Conservation (phyloP, 2,329 filamentous ascomycete species). For the Polytolypa hystricis region DNA sequence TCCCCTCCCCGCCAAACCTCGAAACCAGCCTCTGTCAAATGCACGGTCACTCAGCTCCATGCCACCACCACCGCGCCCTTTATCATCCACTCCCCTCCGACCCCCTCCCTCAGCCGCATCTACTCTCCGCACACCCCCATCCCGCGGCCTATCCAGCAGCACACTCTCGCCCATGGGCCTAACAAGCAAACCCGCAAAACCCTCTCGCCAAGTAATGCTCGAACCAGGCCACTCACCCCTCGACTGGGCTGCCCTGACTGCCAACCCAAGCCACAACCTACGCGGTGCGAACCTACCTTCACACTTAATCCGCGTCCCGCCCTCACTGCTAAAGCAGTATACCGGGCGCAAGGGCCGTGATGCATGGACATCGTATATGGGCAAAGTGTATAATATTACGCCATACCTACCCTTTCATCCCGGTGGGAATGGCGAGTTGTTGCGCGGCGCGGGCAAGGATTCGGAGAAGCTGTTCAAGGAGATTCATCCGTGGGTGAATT, state of each 20-base stretch:
- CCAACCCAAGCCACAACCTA: conserved; percentile 52
- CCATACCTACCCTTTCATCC: conserved; percentile 88
- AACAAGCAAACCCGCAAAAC: conserved; percentile 37
- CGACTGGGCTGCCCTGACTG: conserved; percentile 79
- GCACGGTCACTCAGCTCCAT: conserved; percentile 9
- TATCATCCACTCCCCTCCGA: conserved; percentile 20
- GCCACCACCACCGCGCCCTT: conserved; percentile 20
- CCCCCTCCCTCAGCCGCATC: conserved; percentile 36
- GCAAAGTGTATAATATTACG: conserved; percentile 87
- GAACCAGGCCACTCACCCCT: conserved; percentile 88
- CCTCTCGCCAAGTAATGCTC: conserved; percentile 54
- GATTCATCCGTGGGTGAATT: conserved; percentile 57
- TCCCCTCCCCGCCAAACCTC: conserved; percentile 14
- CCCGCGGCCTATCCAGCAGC: conserved; percentile 31
- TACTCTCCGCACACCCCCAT: conserved; percentile 30
- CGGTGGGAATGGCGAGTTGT: conserved; percentile 55
- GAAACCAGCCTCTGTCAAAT: conserved; percentile 9
- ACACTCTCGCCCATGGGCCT: conserved; percentile 33
- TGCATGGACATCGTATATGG: conserved; percentile 82
- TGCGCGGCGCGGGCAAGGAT: conserved; percentile 56
- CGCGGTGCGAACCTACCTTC: conserved; percentile 44
- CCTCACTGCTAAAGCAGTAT: conserved; percentile 63
- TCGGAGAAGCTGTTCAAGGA: conserved; percentile 52
- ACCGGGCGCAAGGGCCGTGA: conserved; percentile 76
- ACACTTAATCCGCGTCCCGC: conserved; percentile 62